Conservation (phyloP, 257 asterid species). For the Plantago elongata region DNA sequence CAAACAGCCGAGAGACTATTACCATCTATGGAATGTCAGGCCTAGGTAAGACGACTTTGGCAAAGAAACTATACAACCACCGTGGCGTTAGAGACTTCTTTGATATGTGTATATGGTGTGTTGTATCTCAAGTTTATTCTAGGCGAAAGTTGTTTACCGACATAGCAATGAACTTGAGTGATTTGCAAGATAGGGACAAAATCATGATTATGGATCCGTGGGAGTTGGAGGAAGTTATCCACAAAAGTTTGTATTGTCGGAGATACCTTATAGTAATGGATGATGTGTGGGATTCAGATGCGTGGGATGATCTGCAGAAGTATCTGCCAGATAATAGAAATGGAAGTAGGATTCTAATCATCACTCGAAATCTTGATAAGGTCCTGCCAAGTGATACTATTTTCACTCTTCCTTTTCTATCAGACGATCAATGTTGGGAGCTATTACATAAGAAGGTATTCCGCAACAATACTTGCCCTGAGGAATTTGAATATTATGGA, state of each 20-base stretch:
- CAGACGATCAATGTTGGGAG: constrained; percentile 16
- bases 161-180: not conserved
- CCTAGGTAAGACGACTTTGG: constrained; percentile 30
- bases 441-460: constrained; percentile 22
- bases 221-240: constrained; percentile 9
- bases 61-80: constrained; percentile 20
- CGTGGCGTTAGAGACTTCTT: constrained; percentile 8
- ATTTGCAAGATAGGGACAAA: constrained; percentile 7
- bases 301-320: constrained; percentile 14
- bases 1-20: not conserved
- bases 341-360: constrained; percentile 30
- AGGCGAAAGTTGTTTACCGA: constrained; percentile 12
- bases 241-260: constrained; percentile 15
- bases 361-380: constrained; percentile 9
- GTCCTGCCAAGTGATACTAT: not conserved
- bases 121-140: constrained; percentile 10
- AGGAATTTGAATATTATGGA: constrained; percentile 2
- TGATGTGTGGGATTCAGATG: constrained; percentile 25
- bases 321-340: constrained; percentile 12
- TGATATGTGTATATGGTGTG: constrained; percentile 10
- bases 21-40: constrained; percentile 27
- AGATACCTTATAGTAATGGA: constrained; percentile 25
- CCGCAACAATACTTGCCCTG: constrained; percentile 17
- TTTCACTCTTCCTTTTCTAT: constrained; percentile 1
- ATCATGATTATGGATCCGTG: constrained; percentile 2